Percentiles rank a stretch among this genome's conserved stretches.
Evolutionary conservation across 1,139 yeast genomes (phyloP).

Genomic region (Diutina scorzettiae): DNA sequence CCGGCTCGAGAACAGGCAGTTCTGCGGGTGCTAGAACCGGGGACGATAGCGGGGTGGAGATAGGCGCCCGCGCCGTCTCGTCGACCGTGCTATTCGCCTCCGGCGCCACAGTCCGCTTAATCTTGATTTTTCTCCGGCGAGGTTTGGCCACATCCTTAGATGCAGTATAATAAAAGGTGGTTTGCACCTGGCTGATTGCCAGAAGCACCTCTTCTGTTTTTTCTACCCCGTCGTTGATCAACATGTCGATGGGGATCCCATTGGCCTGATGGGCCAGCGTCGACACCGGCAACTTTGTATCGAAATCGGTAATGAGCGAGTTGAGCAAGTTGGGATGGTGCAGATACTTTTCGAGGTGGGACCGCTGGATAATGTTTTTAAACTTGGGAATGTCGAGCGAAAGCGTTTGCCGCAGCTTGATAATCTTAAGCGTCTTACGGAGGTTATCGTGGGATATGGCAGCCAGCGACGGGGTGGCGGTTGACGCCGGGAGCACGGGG

Average conservation of each 20-base stretch:
- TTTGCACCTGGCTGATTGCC: slow-evolving; percentile 38
- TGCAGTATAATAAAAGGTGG: slow-evolving; percentile 22
- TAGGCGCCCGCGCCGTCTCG: background rate
- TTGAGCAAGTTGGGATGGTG: slow-evolving; percentile 30
- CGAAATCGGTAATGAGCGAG: slow-evolving; percentile 17
- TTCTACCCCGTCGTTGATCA: slow-evolving; percentile 16
- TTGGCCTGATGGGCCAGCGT: slow-evolving; percentile 7
- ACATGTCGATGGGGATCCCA: slow-evolving; percentile 10
- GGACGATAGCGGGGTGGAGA: background rate
- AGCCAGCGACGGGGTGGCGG: background rate
- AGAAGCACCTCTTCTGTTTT: slow-evolving; percentile 27
- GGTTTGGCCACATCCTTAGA: slow-evolving; percentile 26
- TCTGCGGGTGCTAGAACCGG: background rate
- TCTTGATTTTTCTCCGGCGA: slow-evolving; percentile 32
- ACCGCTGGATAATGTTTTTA: slow-evolving; percentile 44
- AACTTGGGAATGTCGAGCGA: slow-evolving; percentile 51
- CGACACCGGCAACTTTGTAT: slow-evolving; percentile 12
- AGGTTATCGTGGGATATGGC: slow-evolving; percentile 41
- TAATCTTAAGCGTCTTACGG: slow-evolving; percentile 56
- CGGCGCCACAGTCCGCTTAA: slow-evolving; percentile 8
- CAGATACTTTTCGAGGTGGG: slow-evolving; percentile 31
- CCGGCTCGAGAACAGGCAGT: background rate
- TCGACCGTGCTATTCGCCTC: background rate
- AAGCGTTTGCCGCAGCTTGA: slow-evolving; percentile 70
- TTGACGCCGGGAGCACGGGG: background rate